Base-by-base conservation (phyloP, 352 stramenopile species). In the Globisporangium yorkense region DNA sequence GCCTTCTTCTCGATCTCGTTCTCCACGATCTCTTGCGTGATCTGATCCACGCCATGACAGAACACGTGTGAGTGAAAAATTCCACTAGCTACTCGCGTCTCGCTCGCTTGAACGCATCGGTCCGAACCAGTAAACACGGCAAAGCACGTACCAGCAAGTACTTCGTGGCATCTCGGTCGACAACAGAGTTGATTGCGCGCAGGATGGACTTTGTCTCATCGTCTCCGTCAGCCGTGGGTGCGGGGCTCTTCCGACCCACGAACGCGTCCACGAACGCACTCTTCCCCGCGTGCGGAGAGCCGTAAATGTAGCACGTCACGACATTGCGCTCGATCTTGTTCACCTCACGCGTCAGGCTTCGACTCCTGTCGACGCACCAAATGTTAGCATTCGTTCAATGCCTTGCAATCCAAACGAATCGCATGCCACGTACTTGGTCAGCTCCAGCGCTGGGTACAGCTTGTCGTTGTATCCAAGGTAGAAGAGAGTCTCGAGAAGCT, bases 381-480 rank as follows among this genome's bases (percentile, higher is more conserved):
- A 7, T 27, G 10, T 4, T 9, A 51, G 27, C 10, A 15, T 51
- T 18, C 21, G 20, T 41, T 21, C 43, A 5, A 4, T 47, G 40
- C 40, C 12, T n/a, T 4, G 40, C 13, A 50, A 31, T 49, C 7
- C 7, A 41, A 39, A 24, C 51, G 15, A n/a, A n/a, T 20, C 15
- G 27, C 24, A 52, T 12, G 10, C 18, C 20, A 79, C 71, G 41
- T 67, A 84, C 74, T 82, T 84, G 35, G 79, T 74, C 50, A 89
- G 75, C 45, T 92, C 75, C 24, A 94, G 52, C 10, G 80, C 84
- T 0, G 77, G 74, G 18, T 67, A 72, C 37, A 80, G 51, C 51
- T 90, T 89, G 63, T 89, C 76, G 59, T 91, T 82, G 58, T 87
- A 92, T n/a, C 84, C 84, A 45, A 94, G 56, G 57, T 88, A 92